Evolutionary conservation across 2,329 filamentous ascomycete species (phyloP).

Genomic region (Corinectria fuckeliana): DNA sequence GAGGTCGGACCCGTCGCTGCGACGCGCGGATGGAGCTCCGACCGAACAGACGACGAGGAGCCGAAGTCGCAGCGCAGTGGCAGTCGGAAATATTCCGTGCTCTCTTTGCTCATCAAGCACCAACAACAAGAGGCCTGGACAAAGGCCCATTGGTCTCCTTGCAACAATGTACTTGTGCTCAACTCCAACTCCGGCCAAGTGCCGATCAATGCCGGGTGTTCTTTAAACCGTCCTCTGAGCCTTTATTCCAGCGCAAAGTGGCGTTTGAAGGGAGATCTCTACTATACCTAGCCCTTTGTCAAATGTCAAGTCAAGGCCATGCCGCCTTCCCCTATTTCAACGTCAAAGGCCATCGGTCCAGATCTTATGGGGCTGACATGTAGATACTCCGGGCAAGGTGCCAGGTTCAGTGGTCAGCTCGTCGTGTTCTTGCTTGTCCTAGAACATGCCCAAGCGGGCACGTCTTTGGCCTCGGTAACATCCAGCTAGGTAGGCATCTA

Average conservation of each 20-base stretch:
- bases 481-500: too few relatives aligned
- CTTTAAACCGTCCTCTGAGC: neutral
- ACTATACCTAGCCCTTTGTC: neutral
- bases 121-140: neutral
- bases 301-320: neutral
- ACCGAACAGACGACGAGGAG: neutral
- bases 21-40: constrained; percentile 10
- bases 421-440: neutral
- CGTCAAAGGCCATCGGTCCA: neutral
- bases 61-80: neutral
- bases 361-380: neutral
- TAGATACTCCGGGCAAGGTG: neutral
- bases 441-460: neutral
- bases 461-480: neutral
- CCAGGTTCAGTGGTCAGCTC: neutral
- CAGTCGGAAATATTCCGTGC: neutral
- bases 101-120: neutral
- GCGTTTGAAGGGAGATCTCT: neutral
- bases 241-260: neutral
- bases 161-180: too few relatives aligned
- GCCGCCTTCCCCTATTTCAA: neutral
- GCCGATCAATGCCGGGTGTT: neutral
- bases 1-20: constrained; percentile 27
- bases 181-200: neutral
- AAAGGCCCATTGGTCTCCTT: too few relatives aligned